Base-by-base conservation (phyloP, 208 protist genomes). In the Endotrypanum monterogeii region DNA sequence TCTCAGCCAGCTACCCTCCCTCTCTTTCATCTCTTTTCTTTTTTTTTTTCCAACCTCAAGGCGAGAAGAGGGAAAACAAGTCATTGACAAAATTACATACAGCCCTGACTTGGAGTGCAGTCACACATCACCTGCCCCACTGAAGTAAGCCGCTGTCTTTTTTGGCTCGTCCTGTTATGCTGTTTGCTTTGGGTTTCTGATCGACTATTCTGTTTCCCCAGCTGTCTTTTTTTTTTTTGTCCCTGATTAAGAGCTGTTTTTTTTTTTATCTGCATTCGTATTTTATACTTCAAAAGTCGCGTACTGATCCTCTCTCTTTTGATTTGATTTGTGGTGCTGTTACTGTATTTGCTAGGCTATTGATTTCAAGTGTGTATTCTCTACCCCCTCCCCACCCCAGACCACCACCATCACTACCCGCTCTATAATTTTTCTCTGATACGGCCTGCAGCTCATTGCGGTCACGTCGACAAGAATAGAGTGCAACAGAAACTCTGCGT, bases 11-110 rank as follows among this genome's bases (percentile, higher is more conserved):
- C 37, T 67, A 25, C 32, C 39, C 60, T 23, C 18, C 30, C 60
- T 65, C 60, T 23, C 39, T 65, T 30, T 23, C 20, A 37, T 37
- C 60, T 48, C 25, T 65, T 30, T 65, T 44, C 25, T 65, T 65
- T 30, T 65, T 65, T 30, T 30, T 30, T n/a, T 6, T 25, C 52
- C 52, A 56, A 48, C 44, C 12, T 48, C 44, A 48, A 11, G 12
- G 44, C 44, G 44, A 48, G 12, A 48, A n/a, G n/a, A n/a, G n/a
- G n/a, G 44, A 48, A 11, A 48, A 48, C n/a, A 6, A 30, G 52
- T 25, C 16, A 25, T 56, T 23, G 52, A 56, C 16, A 56, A 56
- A 14, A 56, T 9, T 56, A 14, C 23, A 9, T 56, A 25, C 18
- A 56, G 20, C 20, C 50, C 50, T 52, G 16, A 11, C 23, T 20